Evolutionary conservation across 164 flowering plant species (phyloP), one percentile per base, ranked within the genome.

Genomic region (Vitis labrusca): DNA sequence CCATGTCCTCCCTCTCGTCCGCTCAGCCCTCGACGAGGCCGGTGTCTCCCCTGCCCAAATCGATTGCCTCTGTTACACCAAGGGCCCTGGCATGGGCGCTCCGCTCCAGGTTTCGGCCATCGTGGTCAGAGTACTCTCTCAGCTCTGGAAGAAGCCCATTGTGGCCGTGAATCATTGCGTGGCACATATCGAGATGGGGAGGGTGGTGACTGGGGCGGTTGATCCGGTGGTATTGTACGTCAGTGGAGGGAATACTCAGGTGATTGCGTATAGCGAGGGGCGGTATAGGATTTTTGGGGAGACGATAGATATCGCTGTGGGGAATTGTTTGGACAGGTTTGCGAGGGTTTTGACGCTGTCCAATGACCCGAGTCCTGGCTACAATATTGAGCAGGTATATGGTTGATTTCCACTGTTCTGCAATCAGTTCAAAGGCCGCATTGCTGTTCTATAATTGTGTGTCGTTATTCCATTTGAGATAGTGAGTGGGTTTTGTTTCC

Each of bases 41-140:
- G 53, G 79, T 23, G 32, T 94, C 15, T 82, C 92, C 7, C 79
- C 85, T 0, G 79, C 81, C 29, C 86, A 83, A n/a, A 83, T 94
- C 58, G 97, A 94, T 63, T 94, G 98, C 77, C 78, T 94, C n/a
- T 94, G 97, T 74, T 94, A 94, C 81, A 94, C 98, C 32, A 92
- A 89, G 72, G 98, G 98, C 30, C 98, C 98, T 0, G 98, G 98
- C 49, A 94, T 94, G 98, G 98, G 98, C n/a, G 97, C 92, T 0
- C 98, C 97, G 2, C 78, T 94, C 10, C 97, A 94, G 72, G 95
- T 94, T 16, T 62, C 97, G 17, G 97, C 97, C 3, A 65, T 91
- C 59, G 97, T 86, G 49, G 84, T 92, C 17, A 82, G 99, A 30
- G 82, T 92, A 48, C 89, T 94, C 56, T 88, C 97, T 2, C 92